Base-by-base conservation (phyloP, 306 rosid species). In the Ceratonia siliqua region DNA sequence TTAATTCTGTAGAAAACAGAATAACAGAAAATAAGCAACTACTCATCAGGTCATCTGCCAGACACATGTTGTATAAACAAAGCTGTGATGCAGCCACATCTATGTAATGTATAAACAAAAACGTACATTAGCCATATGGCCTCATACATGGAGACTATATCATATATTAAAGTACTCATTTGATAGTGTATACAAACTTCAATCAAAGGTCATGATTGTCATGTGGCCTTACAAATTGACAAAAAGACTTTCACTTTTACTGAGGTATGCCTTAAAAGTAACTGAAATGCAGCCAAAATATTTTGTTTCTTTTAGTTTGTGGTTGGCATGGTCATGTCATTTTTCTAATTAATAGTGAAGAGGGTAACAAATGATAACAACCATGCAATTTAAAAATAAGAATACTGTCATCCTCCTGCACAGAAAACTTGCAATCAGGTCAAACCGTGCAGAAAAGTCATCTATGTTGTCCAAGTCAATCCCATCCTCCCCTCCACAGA, bases 1-100 rank as follows among this genome's bases (percentile, higher is more conserved):
- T 78, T 82, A 92, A 83, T 57, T 92, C 99, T 95, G 97, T 82
- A 90, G 63, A 58, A 82, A 79, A 79, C 35, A 72, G 27, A 46
- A 75, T 28, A 74, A 63, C 43, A 62, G 30, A 43, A 75, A 18
- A 74, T 68, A 69, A 71, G 64, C 33, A 52, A 27, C 75, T 72
- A 75, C 65, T 81, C 58, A 70, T 46, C 74, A 10, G 41, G 41
- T 69, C 57, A 56, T 71, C 63, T 5, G 18, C 71, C 5, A 41
- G 42, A 54, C 33, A 39, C 59, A 64, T 49, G 69, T 53, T 36
- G 50, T 41, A 61, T 28, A 50, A 78, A 27, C 49, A 62, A 76
- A n/a, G 68, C 30, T 58, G 46, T 30, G 24, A 74, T 76, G 63
- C 57, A 45, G 52, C 35, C 68, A 61, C 5, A 45, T 73, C 48